These are phyloP conservation scores for Boletus pseudo-olivaceus DNA, from an alignment of 768 basidiomycete species.

Conservation along the genomic window DNA sequence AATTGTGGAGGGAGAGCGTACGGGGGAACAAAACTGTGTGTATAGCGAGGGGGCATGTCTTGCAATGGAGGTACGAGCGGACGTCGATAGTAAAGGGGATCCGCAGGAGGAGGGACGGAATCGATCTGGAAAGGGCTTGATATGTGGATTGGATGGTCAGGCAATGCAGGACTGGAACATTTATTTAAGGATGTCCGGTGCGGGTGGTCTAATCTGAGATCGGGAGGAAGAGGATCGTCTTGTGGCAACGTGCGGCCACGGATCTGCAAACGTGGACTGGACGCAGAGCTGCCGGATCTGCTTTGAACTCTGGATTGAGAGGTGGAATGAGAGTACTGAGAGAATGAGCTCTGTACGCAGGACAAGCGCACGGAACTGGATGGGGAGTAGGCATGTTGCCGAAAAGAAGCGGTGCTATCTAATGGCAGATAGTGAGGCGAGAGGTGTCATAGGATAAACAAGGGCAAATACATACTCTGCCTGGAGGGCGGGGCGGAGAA, in stretches of 20 bases:
- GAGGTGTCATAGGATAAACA: constrained; percentile 7
- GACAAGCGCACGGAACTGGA: constrained; percentile 31
- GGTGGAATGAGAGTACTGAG: constrained; percentile 31
- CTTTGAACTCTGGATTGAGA: constrained; percentile 47
- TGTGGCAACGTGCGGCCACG: constrained; percentile 41
- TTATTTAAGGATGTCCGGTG: constrained; percentile 11
- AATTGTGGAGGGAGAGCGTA: constrained; percentile 19
- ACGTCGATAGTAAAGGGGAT: constrained; percentile 17
- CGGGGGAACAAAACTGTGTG: constrained; percentile 14
- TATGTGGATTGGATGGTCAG: constrained; percentile 14
- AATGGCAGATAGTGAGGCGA: constrained; percentile 7
- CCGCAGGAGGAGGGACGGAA: constrained; percentile 3
- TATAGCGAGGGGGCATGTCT: constrained; percentile 22
- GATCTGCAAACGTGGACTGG: constrained; percentile 43
- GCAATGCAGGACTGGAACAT: constrained; percentile 18
- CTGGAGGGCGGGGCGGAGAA: constrained; percentile 31
- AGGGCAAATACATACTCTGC: constrained; percentile 36
- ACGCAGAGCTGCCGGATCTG: constrained; percentile 43
- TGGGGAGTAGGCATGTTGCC: constrained; percentile 27
- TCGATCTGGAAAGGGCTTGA: constrained; percentile 16
- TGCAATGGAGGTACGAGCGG: constrained; percentile 17
- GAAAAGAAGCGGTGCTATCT: constrained; percentile 30
- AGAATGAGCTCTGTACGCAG: constrained; percentile 36
- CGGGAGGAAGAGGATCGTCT: constrained; percentile 31
- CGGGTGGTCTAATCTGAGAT: constrained; percentile 24